Evolutionary conservation across 768 basidiomycete genomes (phyloP).

Genomic region (Mycena venus): DNA sequence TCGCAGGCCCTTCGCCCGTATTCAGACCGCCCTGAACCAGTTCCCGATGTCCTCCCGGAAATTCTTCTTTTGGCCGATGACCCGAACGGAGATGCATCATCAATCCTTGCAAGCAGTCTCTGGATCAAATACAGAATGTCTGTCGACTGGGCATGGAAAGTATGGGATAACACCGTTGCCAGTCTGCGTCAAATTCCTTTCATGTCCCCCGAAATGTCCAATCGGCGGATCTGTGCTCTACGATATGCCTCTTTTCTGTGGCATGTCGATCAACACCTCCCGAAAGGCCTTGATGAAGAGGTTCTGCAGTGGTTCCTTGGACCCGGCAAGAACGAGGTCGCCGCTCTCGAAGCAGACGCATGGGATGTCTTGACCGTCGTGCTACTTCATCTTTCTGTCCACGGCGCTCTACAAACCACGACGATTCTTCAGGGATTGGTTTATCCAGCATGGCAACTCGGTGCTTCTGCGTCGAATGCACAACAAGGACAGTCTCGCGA

Average conservation of each 20-base stretch:
- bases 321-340: slow-evolving; percentile 73
- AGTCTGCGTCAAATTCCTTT: slow-evolving; percentile 77
- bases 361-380: slow-evolving; percentile 79
- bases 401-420: slow-evolving; percentile 78
- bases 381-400: slow-evolving; percentile 72
- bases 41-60: slow-evolving; percentile 69
- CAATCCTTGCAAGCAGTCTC: slow-evolving; percentile 78
- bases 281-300: slow-evolving; percentile 77
- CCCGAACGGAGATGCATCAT: slow-evolving; percentile 70
- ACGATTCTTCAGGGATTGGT: slow-evolving; percentile 81
- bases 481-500: slow-evolving; percentile 58
- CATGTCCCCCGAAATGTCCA: slow-evolving; percentile 62
- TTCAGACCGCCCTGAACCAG: slow-evolving; percentile 52
- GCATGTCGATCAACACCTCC: slow-evolving; percentile 83
- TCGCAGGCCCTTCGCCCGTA: slow-evolving; percentile 63
- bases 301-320: slow-evolving; percentile 82
- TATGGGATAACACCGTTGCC: slow-evolving; percentile 87
- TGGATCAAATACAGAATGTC: slow-evolving; percentile 89
- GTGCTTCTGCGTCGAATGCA: slow-evolving; percentile 53
- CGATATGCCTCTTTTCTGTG: slow-evolving; percentile 80
- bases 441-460: slow-evolving; percentile 82
- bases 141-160: slow-evolving; percentile 82
- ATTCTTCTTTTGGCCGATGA: slow-evolving; percentile 77
- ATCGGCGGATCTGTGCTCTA: slow-evolving; percentile 66
- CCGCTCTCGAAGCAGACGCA: slow-evolving; percentile 67